Conservation (phyloP, 192 early-diverging fungal genomes). For the Coemansia sp. region DNA sequence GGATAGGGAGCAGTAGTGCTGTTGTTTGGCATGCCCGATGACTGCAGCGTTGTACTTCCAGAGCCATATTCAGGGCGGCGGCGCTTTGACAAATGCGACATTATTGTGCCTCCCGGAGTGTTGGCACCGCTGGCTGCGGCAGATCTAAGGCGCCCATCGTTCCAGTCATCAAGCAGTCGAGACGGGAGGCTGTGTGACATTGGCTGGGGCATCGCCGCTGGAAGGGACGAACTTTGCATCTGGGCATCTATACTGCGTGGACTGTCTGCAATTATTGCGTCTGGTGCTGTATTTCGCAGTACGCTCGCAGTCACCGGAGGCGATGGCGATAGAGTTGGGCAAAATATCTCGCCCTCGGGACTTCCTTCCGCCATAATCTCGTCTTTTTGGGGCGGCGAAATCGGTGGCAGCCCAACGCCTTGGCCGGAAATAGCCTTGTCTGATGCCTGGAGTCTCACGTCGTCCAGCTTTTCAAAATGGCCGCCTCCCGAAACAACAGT, state of each 20-base stretch:
- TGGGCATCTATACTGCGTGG: slow-evolving; percentile 11
- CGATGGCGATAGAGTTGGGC: slow-evolving; percentile 46
- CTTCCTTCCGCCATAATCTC: slow-evolving; percentile 19
- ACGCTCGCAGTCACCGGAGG: slow-evolving; percentile 17
- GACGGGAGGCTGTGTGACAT: slow-evolving; percentile 40
- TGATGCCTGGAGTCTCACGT: not conserved
- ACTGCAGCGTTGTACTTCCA: not conserved
- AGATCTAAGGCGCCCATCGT: slow-evolving; percentile 13
- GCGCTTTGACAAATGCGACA: slow-evolving; percentile 14
- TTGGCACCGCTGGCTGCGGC: not conserved
- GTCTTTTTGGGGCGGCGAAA: not conserved
- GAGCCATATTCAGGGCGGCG: slow-evolving; percentile 17
- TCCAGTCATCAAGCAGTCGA: slow-evolving; percentile 23
- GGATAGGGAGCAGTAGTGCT: not conserved
- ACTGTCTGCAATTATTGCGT: slow-evolving; percentile 20
- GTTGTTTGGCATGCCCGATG: not conserved
- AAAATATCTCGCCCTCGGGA: slow-evolving; percentile 34
- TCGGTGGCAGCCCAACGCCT: slow-evolving; percentile 11
- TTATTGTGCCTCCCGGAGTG: not conserved
- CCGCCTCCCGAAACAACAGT: not conserved
- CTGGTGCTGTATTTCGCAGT: not conserved
- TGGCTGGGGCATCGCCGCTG: slow-evolving; percentile 8
- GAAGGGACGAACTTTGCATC: slow-evolving; percentile 2
- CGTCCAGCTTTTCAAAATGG: not conserved
- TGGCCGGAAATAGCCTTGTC: not conserved